Conservation (phyloP, 345 rosid genomes). For the Camelina neglecta region DNA sequence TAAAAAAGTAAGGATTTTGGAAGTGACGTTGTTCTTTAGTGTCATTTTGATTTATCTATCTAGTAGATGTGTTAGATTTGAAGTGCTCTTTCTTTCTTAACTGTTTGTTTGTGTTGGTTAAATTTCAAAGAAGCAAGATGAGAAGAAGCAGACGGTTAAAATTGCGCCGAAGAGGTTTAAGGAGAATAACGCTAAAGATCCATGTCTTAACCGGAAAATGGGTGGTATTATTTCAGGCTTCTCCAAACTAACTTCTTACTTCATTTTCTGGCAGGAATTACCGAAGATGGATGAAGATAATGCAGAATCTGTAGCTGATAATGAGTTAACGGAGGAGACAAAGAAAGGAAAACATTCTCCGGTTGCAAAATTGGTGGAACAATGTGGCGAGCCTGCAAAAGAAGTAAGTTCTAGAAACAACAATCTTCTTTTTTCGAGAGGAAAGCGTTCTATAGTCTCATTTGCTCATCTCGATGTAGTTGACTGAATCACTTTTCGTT, state of each 20-base stretch:
- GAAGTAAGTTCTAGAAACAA: slow-evolving; percentile 28
- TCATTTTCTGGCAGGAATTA: slow-evolving; percentile 22
- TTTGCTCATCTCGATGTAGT: slow-evolving; percentile 10
- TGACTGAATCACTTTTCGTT: background rate
- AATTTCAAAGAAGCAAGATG: slow-evolving; percentile 5
- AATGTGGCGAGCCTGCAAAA: slow-evolving; percentile 36
- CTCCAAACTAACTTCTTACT: slow-evolving; percentile 14
- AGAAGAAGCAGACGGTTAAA: slow-evolving; percentile 8
- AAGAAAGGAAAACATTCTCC: slow-evolving; percentile 32
- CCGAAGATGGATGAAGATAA: slow-evolving; percentile 44
- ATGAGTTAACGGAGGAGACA: slow-evolving; percentile 18
- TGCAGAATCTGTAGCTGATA: slow-evolving; percentile 30
- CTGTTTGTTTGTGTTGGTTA: slow-evolving; percentile 9
- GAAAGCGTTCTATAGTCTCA: background rate
- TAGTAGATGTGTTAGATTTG: background rate
- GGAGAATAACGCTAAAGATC: background rate
- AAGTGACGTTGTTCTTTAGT: background rate
- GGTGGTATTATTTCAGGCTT: background rate
- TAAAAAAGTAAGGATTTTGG: slow-evolving; percentile 22
- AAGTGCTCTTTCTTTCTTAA: background rate
- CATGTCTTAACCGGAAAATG: too few species aligned
- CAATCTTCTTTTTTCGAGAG: slow-evolving; percentile 1
- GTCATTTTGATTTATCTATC: background rate
- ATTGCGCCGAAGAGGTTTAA: slow-evolving; percentile 12
- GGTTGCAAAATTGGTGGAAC: slow-evolving; percentile 21